Evolutionary conservation across 345 rosid genomes (phyloP).

Genomic region (Salix suchowensis): DNA sequence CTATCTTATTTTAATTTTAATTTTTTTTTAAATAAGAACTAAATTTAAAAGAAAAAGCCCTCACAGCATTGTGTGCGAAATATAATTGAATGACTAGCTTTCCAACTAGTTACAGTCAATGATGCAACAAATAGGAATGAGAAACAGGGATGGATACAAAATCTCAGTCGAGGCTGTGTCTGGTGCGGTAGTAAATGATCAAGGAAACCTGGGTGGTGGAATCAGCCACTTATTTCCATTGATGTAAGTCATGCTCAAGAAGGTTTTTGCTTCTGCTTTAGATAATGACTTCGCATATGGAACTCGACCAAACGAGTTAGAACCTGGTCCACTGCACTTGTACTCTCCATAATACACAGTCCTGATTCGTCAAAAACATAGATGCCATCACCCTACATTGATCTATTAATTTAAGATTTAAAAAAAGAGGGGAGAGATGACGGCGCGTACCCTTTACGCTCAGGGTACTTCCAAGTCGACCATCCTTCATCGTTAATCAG

Average conservation of each 20-base stretch:
- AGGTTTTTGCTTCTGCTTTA: constrained; percentile 20
- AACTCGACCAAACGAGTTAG: constrained; percentile 7
- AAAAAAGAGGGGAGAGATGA: neutral
- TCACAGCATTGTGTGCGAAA: too few species aligned
- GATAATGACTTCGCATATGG: constrained; percentile 16
- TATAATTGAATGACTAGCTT: neutral
- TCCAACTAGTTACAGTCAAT: neutral
- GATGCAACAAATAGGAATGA: neutral
- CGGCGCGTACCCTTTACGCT: neutral
- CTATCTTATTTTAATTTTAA: too few species aligned
- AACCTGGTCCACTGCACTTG: constrained; percentile 23
- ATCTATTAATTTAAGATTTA: too few species aligned
- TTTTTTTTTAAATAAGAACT: too few species aligned
- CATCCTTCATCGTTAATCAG: constrained; percentile 24
- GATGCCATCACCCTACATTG: neutral
- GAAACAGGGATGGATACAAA: neutral
- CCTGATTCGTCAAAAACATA: neutral
- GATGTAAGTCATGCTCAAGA: constrained; percentile 27
- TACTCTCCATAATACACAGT: constrained; percentile 31
- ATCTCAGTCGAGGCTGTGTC: neutral
- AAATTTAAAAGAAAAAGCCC: too few species aligned
- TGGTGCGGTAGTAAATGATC: neutral
- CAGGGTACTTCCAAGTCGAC: constrained; percentile 8
- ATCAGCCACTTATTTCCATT: constrained; percentile 30
- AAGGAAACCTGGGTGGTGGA: constrained; percentile 16